These are phyloP conservation scores for Sugiyamaella valdiviana DNA, from an alignment of 805 yeast genomes.

Conservation along the genomic window DNA sequence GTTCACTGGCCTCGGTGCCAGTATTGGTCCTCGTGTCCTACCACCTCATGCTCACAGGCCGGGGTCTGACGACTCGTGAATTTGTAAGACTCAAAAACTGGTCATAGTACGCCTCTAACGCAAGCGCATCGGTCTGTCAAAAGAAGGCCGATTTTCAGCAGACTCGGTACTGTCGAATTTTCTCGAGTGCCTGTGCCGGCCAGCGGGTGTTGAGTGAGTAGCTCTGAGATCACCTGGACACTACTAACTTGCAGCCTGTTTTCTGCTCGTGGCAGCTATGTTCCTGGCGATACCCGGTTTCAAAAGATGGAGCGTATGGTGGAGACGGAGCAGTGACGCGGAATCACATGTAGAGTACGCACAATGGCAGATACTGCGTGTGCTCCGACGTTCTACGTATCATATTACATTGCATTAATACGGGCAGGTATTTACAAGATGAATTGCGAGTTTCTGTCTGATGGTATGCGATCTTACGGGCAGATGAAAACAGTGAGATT, in stretches of 20 bases:
- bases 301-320: slow-evolving; percentile 16
- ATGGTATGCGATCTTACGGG: too few relatives aligned
- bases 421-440: too few relatives aligned
- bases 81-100: slow-evolving; percentile 39
- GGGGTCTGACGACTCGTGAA: slow-evolving; percentile 69
- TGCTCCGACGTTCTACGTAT: too few relatives aligned
- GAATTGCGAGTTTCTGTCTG: too few relatives aligned
- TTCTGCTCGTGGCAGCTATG: slow-evolving; percentile 28
- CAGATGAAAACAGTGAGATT: too few relatives aligned
- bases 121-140: slow-evolving; percentile 13
- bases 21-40: slow-evolving; percentile 48
- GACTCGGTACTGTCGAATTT: slow-evolving; percentile 20
- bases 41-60: slow-evolving; percentile 50
- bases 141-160: slow-evolving; percentile 3
- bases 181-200: slow-evolving; percentile 5
- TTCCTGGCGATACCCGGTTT: slow-evolving; percentile 38
- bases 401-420: too few relatives aligned
- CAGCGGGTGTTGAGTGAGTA: slow-evolving; percentile 7
- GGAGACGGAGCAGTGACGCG: not conserved
- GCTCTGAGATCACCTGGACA: too few relatives aligned
- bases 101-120: not conserved
- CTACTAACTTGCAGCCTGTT: slow-evolving; percentile 2
- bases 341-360: not conserved
- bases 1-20: slow-evolving; percentile 43
- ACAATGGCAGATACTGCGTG: too few relatives aligned